Evolutionary conservation across 192 early-diverging fungal genomes (phyloP).

Genomic region (Coemansia javaensis): DNA sequence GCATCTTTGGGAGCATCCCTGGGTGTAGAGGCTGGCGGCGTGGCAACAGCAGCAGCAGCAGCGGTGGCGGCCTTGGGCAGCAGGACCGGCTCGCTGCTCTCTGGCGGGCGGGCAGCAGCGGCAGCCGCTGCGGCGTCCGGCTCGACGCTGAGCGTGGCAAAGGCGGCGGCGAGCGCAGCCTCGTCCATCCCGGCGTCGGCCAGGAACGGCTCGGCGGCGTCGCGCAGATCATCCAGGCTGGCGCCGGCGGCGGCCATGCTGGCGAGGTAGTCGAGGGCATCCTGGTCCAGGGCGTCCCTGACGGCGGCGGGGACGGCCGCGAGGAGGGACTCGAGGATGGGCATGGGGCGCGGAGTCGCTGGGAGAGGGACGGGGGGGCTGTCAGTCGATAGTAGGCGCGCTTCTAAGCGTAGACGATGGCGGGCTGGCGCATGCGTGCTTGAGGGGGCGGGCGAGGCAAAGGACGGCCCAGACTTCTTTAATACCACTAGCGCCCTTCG

Average conservation of each 20-base stretch:
- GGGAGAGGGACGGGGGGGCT: no score
- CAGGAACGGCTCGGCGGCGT: conserved; percentile 61
- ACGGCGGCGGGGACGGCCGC: conserved; percentile 21
- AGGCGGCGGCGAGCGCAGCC: conserved; percentile 47
- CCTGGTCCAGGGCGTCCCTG: conserved; percentile 43
- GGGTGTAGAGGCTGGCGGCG: no score
- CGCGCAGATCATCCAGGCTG: conserved; percentile 49
- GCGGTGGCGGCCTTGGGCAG: conserved; percentile 5
- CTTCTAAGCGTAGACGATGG: no score
- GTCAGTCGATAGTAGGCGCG: no score
- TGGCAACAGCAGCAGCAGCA: no score
- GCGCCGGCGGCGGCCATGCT: conserved; percentile 42
- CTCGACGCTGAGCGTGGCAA: conserved; percentile 30
- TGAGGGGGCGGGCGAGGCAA: no score
- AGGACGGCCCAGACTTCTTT: no score
- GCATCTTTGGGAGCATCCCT: no score
- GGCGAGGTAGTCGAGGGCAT: conserved; percentile 49
- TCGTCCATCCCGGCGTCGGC: conserved; percentile 58
- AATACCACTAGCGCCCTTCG: no score
- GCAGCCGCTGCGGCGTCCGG: neutral
- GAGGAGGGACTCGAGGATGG: conserved; percentile 20
- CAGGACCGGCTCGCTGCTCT: conserved; percentile 10
- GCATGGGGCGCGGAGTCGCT: conserved; percentile 7
- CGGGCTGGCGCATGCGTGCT: no score
- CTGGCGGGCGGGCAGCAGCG: neutral